A percentile compares a stretch with the other conserved stretches of the same genome.
phyloP scores from a whole-genome alignment of 305 asterid species.

The Coffea humblotiana region DNA sequence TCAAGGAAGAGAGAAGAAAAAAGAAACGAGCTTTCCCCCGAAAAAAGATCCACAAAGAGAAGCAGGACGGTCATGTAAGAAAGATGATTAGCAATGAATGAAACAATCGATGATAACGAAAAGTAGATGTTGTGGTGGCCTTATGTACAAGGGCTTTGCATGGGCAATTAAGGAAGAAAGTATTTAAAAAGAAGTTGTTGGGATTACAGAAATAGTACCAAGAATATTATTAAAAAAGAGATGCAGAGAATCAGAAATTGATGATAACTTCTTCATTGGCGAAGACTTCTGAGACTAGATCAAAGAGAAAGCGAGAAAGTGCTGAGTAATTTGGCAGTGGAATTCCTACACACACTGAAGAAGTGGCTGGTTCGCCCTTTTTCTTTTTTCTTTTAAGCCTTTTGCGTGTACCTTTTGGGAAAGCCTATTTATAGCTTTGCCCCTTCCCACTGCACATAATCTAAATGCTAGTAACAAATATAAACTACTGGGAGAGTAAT shows the following conservation, averaged over 20 bases:
- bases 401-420: neutral
- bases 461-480: too few species aligned
- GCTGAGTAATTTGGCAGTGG: neutral
- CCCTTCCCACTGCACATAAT: too few species aligned
- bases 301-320: neutral
- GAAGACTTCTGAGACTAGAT: constrained; percentile 2
- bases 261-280: neutral
- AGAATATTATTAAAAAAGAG: neutral
- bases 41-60: constrained; percentile 18
- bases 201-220: neutral
- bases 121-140: neutral
- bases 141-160: constrained; percentile 7
- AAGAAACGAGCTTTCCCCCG: neutral
- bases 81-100: constrained; percentile 12
- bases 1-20: neutral
- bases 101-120: neutral
- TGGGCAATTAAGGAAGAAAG: neutral
- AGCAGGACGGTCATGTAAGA: constrained; percentile 11
- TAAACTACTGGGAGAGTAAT: too few species aligned
- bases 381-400: neutral
- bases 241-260: neutral
- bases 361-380: neutral
- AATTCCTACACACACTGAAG: neutral
- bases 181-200: neutral
- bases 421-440: constrained; percentile 13